Percentiles rank a stretch among this genome's conserved stretches.
phyloP scores from a whole-genome alignment of 1,139 yeast genomes.

The Hyphopichia fennica region DNA sequence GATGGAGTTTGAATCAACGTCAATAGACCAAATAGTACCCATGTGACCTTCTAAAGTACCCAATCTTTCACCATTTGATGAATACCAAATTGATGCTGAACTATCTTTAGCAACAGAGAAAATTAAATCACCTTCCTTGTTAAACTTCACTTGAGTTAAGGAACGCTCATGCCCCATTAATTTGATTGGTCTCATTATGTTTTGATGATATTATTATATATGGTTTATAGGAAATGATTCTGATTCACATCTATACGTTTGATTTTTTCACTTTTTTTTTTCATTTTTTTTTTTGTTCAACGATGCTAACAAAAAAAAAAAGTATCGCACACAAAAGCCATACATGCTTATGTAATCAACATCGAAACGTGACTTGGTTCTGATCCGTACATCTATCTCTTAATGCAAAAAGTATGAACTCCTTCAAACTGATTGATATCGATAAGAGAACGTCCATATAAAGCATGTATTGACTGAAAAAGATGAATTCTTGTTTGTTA shows the following conservation, averaged over 20 bases:
- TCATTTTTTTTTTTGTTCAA: slow-evolving; percentile 1
- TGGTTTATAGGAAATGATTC: neutral
- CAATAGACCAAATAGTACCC: slow-evolving; percentile 96
- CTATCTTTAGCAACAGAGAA: slow-evolving; percentile 93
- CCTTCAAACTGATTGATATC: too few species aligned
- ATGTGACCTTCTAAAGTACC: slow-evolving; percentile 86
- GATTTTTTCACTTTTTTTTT: neutral
- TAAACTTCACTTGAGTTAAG: slow-evolving; percentile 87
- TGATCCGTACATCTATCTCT: neutral
- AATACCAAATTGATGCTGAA: slow-evolving; percentile 87
- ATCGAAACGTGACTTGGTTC: neutral
- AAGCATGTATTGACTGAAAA: too few species aligned
- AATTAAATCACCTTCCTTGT: slow-evolving; percentile 91
- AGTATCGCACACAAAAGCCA: neutral
- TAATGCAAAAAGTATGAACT: too few species aligned
- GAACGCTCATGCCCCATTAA: slow-evolving; percentile 86
- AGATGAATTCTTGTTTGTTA: too few species aligned
- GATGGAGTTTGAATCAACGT: slow-evolving; percentile 68
- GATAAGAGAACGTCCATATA: too few species aligned
- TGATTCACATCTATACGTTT: neutral
- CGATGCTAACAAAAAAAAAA: slow-evolving; percentile 1
- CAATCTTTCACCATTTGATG: slow-evolving; percentile 93
- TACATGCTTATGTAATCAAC: neutral
- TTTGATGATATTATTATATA: neutral
- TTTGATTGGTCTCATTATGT: slow-evolving; percentile 50